phyloP scores from a whole-genome alignment of 2,329 filamentous ascomycete species.

The Ascochyta fabae region DNA sequence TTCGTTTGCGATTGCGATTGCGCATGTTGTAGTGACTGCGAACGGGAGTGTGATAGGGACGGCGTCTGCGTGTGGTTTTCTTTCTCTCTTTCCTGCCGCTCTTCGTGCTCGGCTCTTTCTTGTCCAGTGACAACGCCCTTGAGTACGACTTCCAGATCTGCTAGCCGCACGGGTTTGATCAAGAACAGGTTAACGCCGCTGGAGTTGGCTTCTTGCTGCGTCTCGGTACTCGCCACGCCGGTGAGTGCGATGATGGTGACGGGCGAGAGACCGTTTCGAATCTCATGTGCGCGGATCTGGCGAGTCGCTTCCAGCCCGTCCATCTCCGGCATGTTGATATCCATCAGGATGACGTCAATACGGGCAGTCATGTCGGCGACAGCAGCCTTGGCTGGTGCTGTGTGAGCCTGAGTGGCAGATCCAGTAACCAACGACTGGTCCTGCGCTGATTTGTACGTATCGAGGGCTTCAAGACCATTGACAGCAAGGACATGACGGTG shows the following conservation, averaged over 20 bases:
- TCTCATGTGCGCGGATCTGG: conserved; percentile 55
- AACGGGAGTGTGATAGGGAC: neutral
- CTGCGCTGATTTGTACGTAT: conserved; percentile 34
- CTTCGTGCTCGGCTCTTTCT: conserved; percentile 31
- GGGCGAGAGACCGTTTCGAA: conserved; percentile 49
- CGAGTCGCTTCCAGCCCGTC: conserved; percentile 51
- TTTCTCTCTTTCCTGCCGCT: conserved; percentile 19
- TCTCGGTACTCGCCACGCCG: conserved; percentile 58
- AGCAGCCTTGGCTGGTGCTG: conserved; percentile 3
- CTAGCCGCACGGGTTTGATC: conserved; percentile 59
- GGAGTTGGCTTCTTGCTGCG: conserved; percentile 58
- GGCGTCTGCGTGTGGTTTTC: neutral
- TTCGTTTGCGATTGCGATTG: neutral
- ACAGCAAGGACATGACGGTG: conserved; percentile 42
- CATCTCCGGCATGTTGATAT: conserved; percentile 49
- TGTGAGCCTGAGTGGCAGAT: conserved; percentile 11
- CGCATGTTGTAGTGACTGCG: conserved; percentile 1
- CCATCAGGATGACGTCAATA: conserved; percentile 45
- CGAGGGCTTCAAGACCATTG: conserved; percentile 48
- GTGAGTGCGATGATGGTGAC: conserved; percentile 61
- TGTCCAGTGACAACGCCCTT: conserved; percentile 43
- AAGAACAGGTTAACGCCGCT: conserved; percentile 63
- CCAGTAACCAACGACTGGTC: conserved; percentile 2
- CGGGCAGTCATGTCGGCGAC: conserved; percentile 10
- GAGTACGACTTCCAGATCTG: conserved; percentile 52